A percentile compares a stretch with the other conserved stretches of the same genome.
phyloP scores from a whole-genome alignment of 176 grass and related monocot genomes.

The Eleusine indica region DNA sequence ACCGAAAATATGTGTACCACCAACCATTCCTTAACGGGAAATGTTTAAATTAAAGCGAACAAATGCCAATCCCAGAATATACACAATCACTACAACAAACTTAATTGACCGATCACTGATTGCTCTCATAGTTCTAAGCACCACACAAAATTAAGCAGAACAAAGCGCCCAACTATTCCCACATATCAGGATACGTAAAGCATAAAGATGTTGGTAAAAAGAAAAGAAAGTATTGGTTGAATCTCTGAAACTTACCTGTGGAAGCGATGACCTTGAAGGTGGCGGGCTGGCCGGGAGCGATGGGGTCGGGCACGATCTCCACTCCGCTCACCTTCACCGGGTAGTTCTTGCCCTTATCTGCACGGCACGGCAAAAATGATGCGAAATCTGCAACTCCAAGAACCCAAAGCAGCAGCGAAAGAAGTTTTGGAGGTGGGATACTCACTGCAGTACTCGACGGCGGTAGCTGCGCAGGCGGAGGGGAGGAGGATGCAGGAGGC shows the following conservation, averaged over 20 bases:
- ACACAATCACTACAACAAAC: neutral
- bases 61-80: neutral
- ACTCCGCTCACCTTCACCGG: conserved; percentile 76
- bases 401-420: neutral
- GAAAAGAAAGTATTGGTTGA: neutral
- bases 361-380: neutral
- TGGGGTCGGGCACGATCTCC: conserved; percentile 69
- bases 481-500: conserved; percentile 35
- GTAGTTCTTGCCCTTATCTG: conserved; percentile 68
- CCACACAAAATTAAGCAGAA: neutral
- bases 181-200: neutral
- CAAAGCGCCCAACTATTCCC: neutral
- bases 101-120: neutral
- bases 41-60: neutral
- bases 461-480: conserved; percentile 30
- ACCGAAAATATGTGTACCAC: neutral
- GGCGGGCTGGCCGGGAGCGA: conserved; percentile 52
- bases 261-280: conserved; percentile 76
- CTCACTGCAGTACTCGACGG: conserved; percentile 61
- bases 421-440: neutral
- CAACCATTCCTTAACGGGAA: neutral
- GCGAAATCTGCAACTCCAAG: neutral
- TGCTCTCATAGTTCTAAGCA: neutral
- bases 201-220: neutral
- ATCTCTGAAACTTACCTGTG: conserved; percentile 50